Evolutionary conservation across 202 grass and related monocot species (phyloP), one percentile per base, ranked within the genome.

Genomic region (Musa balbisiana): DNA sequence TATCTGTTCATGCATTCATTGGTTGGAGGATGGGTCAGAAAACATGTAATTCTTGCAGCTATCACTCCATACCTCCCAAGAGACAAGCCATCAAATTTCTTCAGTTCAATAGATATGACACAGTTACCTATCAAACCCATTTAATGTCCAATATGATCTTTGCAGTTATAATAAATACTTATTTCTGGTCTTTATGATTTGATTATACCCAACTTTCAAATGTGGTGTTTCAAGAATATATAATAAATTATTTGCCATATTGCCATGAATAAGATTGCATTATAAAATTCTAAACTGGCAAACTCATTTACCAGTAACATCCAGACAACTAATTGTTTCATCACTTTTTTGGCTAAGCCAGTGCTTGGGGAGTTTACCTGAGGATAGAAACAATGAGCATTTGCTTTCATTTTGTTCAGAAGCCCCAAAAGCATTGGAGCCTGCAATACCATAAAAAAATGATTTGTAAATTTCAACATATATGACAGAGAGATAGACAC

Each of bases 341-440:
- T 24, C 20, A 52, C 51, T 52, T 55, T 8, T 74, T 74, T 71
- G 49, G 9, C 14, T 58, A 74, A 74, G 3, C 2, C 11, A 21
- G 33, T 15, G n/a, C 14, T 51, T 1, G 0, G 2, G 2, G 12
- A 82, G 43, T 73, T 82, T 84, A 93, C 94, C 90, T 98, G 94
- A 67, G 90, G 94, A 73, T 86, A 93, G 51, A 88, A 92, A 83
- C 87, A 76, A 52, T 11, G 76, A 76, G 62, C 71, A 73, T 78
- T 79, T 11, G 5, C 56, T 80, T 85, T 92, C 85, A 90, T 62
- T 75, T 86, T 92, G 51, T 93, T 79, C 72, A 93, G 75, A 51
- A 98, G 81, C 55, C 81, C 82, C 64, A 90, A 69, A 84, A 98
- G 81, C 80, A 98, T 73, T 14, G 94, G 91, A 24, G 87, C 90